A percentile compares a stretch with the other conserved stretches of the same genome.
Evolutionary conservation across 805 yeast species (phyloP).

Genomic region (Hemisphaericaspora nanyangensis): DNA sequence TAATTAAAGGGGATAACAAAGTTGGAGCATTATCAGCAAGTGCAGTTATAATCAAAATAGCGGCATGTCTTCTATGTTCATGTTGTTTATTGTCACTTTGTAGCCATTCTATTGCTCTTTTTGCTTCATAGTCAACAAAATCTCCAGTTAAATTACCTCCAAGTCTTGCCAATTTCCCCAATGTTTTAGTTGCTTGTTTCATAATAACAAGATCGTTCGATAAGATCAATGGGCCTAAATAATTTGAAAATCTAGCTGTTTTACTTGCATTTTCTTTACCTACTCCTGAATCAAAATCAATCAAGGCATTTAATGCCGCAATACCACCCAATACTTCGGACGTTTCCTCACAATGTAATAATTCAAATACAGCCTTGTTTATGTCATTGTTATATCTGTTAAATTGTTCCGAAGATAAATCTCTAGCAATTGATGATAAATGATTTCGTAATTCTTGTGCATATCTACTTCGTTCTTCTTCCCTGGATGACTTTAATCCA

Average conservation of each 20-base stretch:
- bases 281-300: constrained; percentile 74
- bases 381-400: constrained; percentile 79
- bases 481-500: constrained; percentile 44
- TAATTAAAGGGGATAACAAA: constrained; percentile 70
- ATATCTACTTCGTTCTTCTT: constrained; percentile 46
- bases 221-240: constrained; percentile 73
- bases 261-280: constrained; percentile 81
- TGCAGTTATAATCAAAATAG: constrained; percentile 75
- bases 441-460: constrained; percentile 70
- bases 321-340: constrained; percentile 84
- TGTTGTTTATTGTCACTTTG: constrained; percentile 71
- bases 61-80: constrained; percentile 86
- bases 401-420: constrained; percentile 76
- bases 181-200: constrained; percentile 79
- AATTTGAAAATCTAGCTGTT: constrained; percentile 88
- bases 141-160: constrained; percentile 90
- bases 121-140: constrained; percentile 89
- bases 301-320: constrained; percentile 82
- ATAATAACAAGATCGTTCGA: constrained; percentile 81
- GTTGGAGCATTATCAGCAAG: constrained; percentile 87
- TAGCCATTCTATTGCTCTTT: constrained; percentile 85
- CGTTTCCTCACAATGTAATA: constrained; percentile 70
- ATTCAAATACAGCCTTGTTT: constrained; percentile 81
- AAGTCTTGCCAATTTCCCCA: constrained; percentile 85
- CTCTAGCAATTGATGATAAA: constrained; percentile 71